These are phyloP conservation scores for Termitomyces sp. DNA, from an alignment of 768 basidiomycete species.

Conservation along the genomic window DNA sequence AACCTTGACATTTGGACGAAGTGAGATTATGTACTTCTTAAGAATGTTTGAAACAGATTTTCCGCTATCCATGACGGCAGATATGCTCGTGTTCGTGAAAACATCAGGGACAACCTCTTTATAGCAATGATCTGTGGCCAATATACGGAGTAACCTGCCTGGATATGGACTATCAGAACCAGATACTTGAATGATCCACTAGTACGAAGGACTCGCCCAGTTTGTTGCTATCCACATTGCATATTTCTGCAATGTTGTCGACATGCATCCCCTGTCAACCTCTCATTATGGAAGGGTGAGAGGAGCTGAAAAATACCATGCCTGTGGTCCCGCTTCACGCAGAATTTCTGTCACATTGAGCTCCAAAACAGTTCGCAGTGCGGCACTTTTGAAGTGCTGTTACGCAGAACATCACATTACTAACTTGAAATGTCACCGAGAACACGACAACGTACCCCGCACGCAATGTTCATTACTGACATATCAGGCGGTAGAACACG, in stretches of 20 bases:
- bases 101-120: slow-evolving; percentile 29
- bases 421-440: background rate
- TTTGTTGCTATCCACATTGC: slow-evolving; percentile 23
- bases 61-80: slow-evolving; percentile 22
- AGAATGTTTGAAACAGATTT: slow-evolving; percentile 22
- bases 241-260: slow-evolving; percentile 27
- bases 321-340: slow-evolving; percentile 27
- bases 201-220: slow-evolving; percentile 20
- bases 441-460: slow-evolving; percentile 16
- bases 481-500: slow-evolving; percentile 21
- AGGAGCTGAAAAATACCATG: background rate
- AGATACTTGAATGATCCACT: background rate
- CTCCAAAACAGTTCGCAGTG: slow-evolving; percentile 18
- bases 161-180: background rate
- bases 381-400: slow-evolving; percentile 17
- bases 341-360: slow-evolving; percentile 25
- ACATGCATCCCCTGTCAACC: slow-evolving; percentile 28
- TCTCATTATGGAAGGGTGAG: background rate
- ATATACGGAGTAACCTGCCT: slow-evolving; percentile 22
- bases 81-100: slow-evolving; percentile 30
- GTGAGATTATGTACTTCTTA: slow-evolving; percentile 5
- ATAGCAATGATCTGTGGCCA: slow-evolving; percentile 30
- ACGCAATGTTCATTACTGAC: slow-evolving; percentile 14
- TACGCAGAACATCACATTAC: background rate
- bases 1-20: background rate